Percentiles rank a stretch among this genome's conserved stretches.
Evolutionary conservation across 345 rosid genomes (phyloP).

Genomic region (Hibiscus tridactylites): DNA sequence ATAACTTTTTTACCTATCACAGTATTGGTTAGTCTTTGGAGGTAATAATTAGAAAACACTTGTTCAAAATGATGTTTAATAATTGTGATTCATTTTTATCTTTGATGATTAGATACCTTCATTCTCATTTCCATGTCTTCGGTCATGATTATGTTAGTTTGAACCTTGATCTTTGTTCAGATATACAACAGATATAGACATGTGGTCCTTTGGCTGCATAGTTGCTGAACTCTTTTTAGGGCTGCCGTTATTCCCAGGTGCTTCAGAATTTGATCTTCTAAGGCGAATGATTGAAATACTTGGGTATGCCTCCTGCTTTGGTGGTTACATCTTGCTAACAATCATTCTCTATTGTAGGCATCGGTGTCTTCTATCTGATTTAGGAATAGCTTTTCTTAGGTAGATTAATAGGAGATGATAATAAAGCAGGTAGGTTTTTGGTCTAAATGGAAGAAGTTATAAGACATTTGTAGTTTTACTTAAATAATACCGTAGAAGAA

Average conservation of each 20-base stretch:
- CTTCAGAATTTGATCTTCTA: slow-evolving; percentile 93
- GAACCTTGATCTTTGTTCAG: slow-evolving; percentile 50
- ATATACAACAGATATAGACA: slow-evolving; percentile 94
- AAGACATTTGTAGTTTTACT: background rate
- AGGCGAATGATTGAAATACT: slow-evolving; percentile 84
- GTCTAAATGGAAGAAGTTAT: background rate
- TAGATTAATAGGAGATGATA: background rate
- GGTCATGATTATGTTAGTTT: slow-evolving; percentile 7
- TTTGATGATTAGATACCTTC: background rate
- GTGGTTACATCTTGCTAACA: background rate
- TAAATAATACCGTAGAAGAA: background rate
- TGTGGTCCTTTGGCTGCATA: slow-evolving; percentile 99
- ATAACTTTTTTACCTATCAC: background rate
- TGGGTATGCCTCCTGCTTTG: slow-evolving; percentile 48
- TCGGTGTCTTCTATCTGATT: background rate
- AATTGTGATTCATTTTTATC: background rate
- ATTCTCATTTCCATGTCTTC: background rate
- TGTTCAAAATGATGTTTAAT: background rate
- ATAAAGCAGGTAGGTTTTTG: background rate
- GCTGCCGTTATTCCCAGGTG: slow-evolving; percentile 95
- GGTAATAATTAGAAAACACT: background rate
- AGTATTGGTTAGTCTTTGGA: background rate
- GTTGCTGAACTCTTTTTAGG: slow-evolving; percentile 99
- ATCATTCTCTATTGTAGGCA: background rate
- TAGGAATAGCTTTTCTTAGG: slow-evolving; percentile 2